Conservation (phyloP, 2,329 filamentous ascomycete species). For the Knufia fluminis region DNA sequence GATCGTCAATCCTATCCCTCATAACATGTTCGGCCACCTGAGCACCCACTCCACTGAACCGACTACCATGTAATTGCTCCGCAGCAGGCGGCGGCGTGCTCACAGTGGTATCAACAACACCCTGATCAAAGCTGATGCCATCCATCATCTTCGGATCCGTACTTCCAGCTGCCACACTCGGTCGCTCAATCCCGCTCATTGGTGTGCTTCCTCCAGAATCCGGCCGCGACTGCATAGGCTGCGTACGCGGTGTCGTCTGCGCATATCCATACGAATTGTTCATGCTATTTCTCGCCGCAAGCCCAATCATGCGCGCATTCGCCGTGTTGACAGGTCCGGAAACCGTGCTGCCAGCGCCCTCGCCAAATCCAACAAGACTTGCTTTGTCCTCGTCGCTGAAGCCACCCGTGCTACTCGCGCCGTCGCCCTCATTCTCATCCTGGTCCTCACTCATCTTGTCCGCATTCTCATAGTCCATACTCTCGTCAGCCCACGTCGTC, state of each 20-base stretch:
- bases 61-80: slow-evolving; percentile 24
- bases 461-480: slow-evolving; percentile 44
- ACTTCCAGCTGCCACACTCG: slow-evolving; percentile 35
- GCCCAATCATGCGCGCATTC: slow-evolving; percentile 34
- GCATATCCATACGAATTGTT: slow-evolving; percentile 25
- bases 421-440: slow-evolving; percentile 46
- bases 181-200: slow-evolving; percentile 37
- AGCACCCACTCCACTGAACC: slow-evolving; percentile 25
- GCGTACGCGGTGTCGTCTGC: slow-evolving; percentile 19
- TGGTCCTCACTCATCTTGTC: slow-evolving; percentile 53
- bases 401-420: slow-evolving; percentile 58
- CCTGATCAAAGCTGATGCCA: slow-evolving; percentile 53
- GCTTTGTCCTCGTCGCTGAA: slow-evolving; percentile 79
- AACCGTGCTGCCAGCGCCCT: slow-evolving; percentile 78
- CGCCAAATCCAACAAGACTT: slow-evolving; percentile 83
- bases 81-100: slow-evolving; percentile 47
- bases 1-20: slow-evolving; percentile 49
- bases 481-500: slow-evolving; percentile 57
- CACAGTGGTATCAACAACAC: slow-evolving; percentile 57
- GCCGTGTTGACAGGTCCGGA: slow-evolving; percentile 64
- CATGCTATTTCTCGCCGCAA: slow-evolving; percentile 29
- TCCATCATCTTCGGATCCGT: slow-evolving; percentile 57
- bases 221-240: slow-evolving; percentile 6
- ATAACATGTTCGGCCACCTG: slow-evolving; percentile 59
- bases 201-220: slow-evolving; percentile 26